A percentile compares a stretch with the other conserved stretches of the same genome.
Evolutionary conservation across 345 rosid species (phyloP).

Genomic region (Citrus reticulata): DNA sequence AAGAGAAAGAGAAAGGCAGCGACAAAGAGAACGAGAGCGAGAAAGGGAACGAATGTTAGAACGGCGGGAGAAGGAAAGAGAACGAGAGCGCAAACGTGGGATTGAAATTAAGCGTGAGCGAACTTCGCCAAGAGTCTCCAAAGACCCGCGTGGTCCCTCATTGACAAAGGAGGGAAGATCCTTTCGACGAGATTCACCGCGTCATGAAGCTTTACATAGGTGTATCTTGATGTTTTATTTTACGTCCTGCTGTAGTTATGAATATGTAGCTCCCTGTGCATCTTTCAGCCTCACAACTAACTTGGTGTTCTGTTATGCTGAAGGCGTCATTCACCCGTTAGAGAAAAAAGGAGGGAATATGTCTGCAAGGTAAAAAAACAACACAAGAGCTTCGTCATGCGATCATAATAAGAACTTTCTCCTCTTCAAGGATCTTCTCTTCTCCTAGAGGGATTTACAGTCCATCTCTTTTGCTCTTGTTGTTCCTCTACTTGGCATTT

Average conservation of each 20-base stretch:
- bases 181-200: conserved; percentile 65
- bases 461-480: conserved; percentile 4
- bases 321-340: conserved; percentile 94
- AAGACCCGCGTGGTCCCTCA: conserved; percentile 77
- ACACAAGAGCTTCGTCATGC: conserved; percentile 50
- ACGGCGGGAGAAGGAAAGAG: conserved; percentile 76
- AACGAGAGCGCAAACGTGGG: conserved; percentile 67
- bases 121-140: conserved; percentile 62
- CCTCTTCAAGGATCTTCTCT: conserved; percentile 27
- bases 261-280: conserved; percentile 53
- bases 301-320: conserved; percentile 90
- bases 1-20: conserved; percentile 41
- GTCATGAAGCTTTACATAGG: conserved; percentile 84
- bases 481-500: conserved; percentile 11
- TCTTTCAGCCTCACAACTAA: conserved; percentile 64
- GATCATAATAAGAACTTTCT: conserved; percentile 34
- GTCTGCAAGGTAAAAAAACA: conserved; percentile 86
- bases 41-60: conserved; percentile 63
- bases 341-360: conserved; percentile 95
- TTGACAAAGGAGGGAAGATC: conserved; percentile 52
- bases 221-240: conserved; percentile 76
- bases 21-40: conserved; percentile 48
- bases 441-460: conserved; percentile 18
- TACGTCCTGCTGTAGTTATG: conserved; percentile 56
- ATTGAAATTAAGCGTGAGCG: conserved; percentile 62